A percentile compares a stretch with the other conserved stretches of the same genome.
Conservation (phyloP, 768 basidiomycete species). For the Chalciporus pseudorubinellus region DNA sequence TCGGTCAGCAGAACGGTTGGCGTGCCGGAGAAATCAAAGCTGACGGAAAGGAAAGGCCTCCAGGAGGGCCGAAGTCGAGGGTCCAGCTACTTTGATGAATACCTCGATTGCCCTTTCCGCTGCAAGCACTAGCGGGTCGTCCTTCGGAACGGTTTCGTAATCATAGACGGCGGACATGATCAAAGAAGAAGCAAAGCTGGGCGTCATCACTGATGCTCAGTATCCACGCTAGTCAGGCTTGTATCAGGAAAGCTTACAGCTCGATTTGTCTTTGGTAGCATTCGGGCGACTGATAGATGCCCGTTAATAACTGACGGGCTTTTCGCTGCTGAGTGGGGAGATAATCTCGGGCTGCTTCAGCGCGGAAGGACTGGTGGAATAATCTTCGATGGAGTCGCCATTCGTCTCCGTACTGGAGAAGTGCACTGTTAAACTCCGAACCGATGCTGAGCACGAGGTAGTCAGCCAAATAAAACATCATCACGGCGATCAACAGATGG, state of each 20-base stretch:
- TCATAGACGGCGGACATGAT: constrained; percentile 36
- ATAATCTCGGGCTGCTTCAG: constrained; percentile 26
- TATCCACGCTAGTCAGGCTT: neutral
- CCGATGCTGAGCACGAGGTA: constrained; percentile 18
- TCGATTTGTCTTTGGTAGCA: constrained; percentile 29
- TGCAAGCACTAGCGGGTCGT: constrained; percentile 28
- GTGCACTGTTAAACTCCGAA: constrained; percentile 31
- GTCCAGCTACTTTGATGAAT: constrained; percentile 25
- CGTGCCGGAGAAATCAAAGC: constrained; percentile 13
- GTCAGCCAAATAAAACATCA: constrained; percentile 1
- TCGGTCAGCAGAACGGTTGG: constrained; percentile 10
- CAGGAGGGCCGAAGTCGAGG: constrained; percentile 25
- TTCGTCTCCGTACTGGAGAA: constrained; percentile 29
- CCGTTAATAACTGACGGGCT: constrained; percentile 23
- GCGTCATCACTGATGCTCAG: neutral
- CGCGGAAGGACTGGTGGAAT: constrained; percentile 33
- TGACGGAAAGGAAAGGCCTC: constrained; percentile 34
- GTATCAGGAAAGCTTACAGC: constrained; percentile 22
- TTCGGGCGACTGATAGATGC: constrained; percentile 24
- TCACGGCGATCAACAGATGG: neutral
- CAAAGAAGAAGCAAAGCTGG: constrained; percentile 32
- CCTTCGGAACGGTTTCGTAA: constrained; percentile 28
- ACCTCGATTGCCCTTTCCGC: constrained; percentile 30
- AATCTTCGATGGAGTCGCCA: constrained; percentile 34
- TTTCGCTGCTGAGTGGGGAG: constrained; percentile 29